Base-by-base conservation (phyloP, 768 basidiomycete species). In the Chalciporus sphaerocephalus region DNA sequence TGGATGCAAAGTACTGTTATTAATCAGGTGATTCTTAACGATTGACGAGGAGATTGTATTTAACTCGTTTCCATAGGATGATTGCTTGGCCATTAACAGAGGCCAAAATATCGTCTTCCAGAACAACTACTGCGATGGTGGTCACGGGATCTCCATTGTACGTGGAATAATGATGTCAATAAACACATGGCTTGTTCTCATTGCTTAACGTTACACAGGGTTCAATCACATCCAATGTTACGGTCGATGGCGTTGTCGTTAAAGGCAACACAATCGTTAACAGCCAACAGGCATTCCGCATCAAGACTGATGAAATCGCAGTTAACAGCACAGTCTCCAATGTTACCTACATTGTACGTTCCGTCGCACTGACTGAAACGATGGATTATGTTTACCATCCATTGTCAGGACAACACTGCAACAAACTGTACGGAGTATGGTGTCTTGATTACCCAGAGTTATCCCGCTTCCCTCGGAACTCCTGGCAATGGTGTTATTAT, bases 101-200 rank as follows among this genome's bases (percentile, higher is more conserved):
- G 73, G 73, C 13, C 47, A 64, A 6, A 75, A 74, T 50, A 75
- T 79, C 36, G 30, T 65, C 20, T 71, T 85, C 65, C 64, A 65
- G 43, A 57, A 74, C 20, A 82, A 83, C 58, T 59, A 59, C 18
- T 85, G 84, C 62, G 61, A 65, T 3, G 70, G 71, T 21, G 83
- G 85, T 3, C 84, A 87, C 39, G 83, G 85, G 22, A 77, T 83
- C 49, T 82, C 80, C 4, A 70, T 85, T 21, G 70, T 68, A 40
- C 33, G 47, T 48, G 2, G 21, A 33, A 15, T 18, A 2, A 24
- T 7, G 15, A 7, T 8, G 24, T 11, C 11, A n/a, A 21, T 38
- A 24, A 33, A 20, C 16, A 3, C 24, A 38, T n/a, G n/a, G n/a
- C n/a, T n/a, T n/a, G n/a, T 27, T 16, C 32, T 41, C 42, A 53